Evolutionary conservation across 2,329 filamentous ascomycete species (phyloP), one percentile per base, ranked within the genome.

Genomic region (Phyllosticta paracitricarpa): DNA sequence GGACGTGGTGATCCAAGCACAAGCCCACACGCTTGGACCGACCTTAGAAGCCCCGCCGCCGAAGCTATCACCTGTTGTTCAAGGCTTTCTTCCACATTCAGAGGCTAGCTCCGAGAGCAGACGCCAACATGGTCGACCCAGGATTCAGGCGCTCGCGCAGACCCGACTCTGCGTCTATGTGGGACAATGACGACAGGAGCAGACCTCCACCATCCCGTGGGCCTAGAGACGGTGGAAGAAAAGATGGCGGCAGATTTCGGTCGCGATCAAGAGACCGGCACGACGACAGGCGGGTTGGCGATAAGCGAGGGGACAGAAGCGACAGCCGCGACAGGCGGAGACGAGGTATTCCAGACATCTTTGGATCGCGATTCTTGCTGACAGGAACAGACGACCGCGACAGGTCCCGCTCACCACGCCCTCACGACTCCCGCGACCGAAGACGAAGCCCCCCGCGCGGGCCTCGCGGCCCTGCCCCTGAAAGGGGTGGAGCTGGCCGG

Each of bases 241-340:
- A 25, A n/a, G 59, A 30, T 51, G 61, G 67, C n/a, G 66, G 69
- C 61, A 65, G 70, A 40, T 57, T 59, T 35, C 62, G 65, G 51
- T 70, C 70, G 28, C 67, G 71, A 53, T 72, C 69, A 24, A 54
- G 61, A 51, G 64, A 61, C 25, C 22, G 56, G 19, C 61, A 60
- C 35, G 62, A 60, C 12, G 55, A 59, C 51, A 63, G 66, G 40
- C 67, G 67, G 22, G 55, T 64, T 19, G 61, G 64, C 10, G 60
- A 64, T n/a, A 62, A 62, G 9, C 66, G 68, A 19, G 48, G 57
- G 33, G 64, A 61, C 61, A 66, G 58, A 64, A 64, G n/a, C 63
- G 66, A 55, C 25, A 63, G 60, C 25, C 25, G 63, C 14, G 58
- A 64, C 22, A 28, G 57, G 19, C 53, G 33, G 25, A 55, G 51